Base-by-base conservation (phyloP, 805 yeast genomes). In the Kazachstania martiniae region DNA sequence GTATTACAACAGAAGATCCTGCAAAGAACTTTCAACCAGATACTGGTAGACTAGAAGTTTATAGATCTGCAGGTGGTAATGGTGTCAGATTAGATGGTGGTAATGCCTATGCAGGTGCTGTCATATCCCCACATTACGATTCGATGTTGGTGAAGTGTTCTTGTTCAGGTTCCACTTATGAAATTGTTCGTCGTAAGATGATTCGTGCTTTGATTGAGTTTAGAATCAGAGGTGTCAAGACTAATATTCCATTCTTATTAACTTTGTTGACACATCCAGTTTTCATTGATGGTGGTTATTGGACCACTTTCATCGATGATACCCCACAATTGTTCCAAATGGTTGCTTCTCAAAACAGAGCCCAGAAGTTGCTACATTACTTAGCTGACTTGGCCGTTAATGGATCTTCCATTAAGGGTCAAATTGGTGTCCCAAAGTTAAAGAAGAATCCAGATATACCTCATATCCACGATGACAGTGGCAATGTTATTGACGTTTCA, bases 51-150 rank as follows among this genome's bases (percentile, higher is more conserved):
- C 81, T 89, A 49, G 98, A 89, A 62, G 98, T 89, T 28, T 89
- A 89, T 68, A 77, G 97, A 61, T 86, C 96, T 28, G 84, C 97
- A 15, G 98, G 98, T 63, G 99, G 99, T 69, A 91, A 91, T 56
- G 99, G 99, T 61, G 96, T 91, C 29, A 78, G 99, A 66, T 71
- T 91, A 47, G 98, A 89, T 53, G 98, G 98, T 66, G 97, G 97
- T 64, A 89, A 89, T 58, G 96, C 95, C 3, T 89, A 85, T 59
- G 94, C 95, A 9, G 98, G 98, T 43, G 82, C 96, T 15, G 77
- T 91, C 44, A 91, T 89, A 46, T 79, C 95, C 21, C 98, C 98
- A 26, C 95, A 85, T 63, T 89, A 89, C 64, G 98, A 89, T 63
- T 87, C 96, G 23, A 82, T 89, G 95, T 73, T 89, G 71, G 98